Base-by-base conservation (phyloP, 805 yeast species). In the Ogataea saltuana region DNA sequence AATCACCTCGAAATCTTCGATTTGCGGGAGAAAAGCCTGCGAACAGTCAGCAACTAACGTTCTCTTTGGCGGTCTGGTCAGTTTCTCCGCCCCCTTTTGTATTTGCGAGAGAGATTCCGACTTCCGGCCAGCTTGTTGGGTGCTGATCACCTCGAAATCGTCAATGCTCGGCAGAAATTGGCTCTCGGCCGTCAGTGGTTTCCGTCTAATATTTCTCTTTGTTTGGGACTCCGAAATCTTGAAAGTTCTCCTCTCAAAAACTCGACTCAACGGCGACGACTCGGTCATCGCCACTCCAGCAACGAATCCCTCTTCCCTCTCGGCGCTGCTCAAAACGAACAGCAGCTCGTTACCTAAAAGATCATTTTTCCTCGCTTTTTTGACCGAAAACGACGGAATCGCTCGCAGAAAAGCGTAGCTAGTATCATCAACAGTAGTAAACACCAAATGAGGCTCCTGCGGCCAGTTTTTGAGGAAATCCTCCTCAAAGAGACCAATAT, bases 1-100 rank as follows among this genome's bases (percentile, higher is more conserved):
- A 22, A 51, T 51, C 10, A 48, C 45, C 17, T 51, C 50, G 22
- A 51, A 51, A 19, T 51, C 46, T 4, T 48, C 48, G 6, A 47
- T 35, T 16, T 44, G 43, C 1, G 49, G 50, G 4, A 46, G 31
- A 20, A 29, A 45, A 15, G 17, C 27, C 29, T 45, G 49, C 10
- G 53, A 49, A 9, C 41, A 45, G 8, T 40, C 45, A 44, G 30
- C 6, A 21, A 13, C 28, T 25, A 11, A 5, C 28, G 6, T 5
- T 13, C n/a, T 10, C 12, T 25, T 25, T 6, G 6, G 12, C 4
- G 6, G 12, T 4, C 23, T 23, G 6, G 11, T 10, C 3, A 4
- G 13, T 23, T 27, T 19, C 18, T 31, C 22, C 13, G 35, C 2
- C 22, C 18, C 23, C 20, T 11, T 6, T 23, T 11, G 18, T 18